Evolutionary conservation across 495 filamentous ascomycete species (phyloP), one percentile per base, ranked within the genome.

Genomic region (Astrothelium subdiscretum): DNA sequence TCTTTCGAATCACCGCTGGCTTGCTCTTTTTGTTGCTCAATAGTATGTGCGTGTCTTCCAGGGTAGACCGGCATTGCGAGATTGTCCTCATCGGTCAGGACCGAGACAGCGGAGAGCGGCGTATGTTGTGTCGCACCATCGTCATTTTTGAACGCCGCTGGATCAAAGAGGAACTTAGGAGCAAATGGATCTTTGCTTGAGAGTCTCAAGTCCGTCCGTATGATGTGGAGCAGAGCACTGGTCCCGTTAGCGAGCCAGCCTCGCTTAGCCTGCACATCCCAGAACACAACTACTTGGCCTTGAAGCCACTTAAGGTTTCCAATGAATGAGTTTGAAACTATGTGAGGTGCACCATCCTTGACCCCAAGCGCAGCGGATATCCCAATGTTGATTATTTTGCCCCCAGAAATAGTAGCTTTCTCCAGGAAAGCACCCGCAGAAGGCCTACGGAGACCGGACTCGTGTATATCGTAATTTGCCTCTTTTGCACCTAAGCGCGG

Each of bases 341-440:
- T 26, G 15, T 26, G 29, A 15, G 4, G 2, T n/a, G 48, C 20
- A 10, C 5, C 29, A 15, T 75, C 71, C 51, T 59, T 71, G 32
- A 48, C 59, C 0, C 69, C 72, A 0, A 69, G 18, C 0, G 29
- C 57, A 40, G 72, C 63, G 15, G 42, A 43, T 2, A 51, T 35
- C 0, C 64, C 61, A 8, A 57, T 68, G 3, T 62, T 71, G 52
- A 74, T 64, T 8, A 70, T 62, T 26, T 66, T 44, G 0, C 73
- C 73, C 0, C 20, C 67, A 15, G 63, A 62, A 18, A 75, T 32
- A 15, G 66, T 27, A 1, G 65, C 59, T 42, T 70, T 73, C 27
- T 70, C 69, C 0, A 75, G 64, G 11, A 57, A 31, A 44, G 27
- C 68, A 2, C 62, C 63, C 13, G 35, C 22, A 48, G 13, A n/a